Conservation (phyloP, 2,329 filamentous ascomycete genomes). For the Fusarium mundagurra region DNA sequence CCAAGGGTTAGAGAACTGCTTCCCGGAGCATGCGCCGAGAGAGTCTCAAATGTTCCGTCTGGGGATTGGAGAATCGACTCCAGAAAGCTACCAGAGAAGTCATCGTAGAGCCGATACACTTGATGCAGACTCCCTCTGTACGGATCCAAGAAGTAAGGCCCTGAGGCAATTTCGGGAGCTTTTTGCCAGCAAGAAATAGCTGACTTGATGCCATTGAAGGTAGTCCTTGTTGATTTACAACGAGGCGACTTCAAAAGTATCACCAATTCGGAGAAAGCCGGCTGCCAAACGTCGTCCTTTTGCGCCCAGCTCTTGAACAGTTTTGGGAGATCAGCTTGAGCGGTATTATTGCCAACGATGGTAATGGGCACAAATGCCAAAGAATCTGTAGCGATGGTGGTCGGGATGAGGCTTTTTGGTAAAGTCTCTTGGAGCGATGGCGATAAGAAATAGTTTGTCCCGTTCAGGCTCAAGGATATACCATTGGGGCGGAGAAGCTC, state of each 20-base stretch:
- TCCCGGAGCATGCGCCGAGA: not conserved
- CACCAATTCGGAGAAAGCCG: not conserved
- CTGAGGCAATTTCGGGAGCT: not conserved
- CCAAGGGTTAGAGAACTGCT: not conserved
- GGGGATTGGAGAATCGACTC: not conserved
- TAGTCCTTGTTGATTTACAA: not conserved
- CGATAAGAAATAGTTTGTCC: not conserved
- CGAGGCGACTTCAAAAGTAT: not conserved
- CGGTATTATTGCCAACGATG: not conserved
- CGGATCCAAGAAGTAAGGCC: not conserved
- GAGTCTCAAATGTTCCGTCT: not conserved
- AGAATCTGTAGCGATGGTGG: accelerated
- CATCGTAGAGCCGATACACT: not conserved
- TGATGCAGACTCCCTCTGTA: not conserved
- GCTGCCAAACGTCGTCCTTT: not conserved
- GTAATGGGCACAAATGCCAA: not conserved
- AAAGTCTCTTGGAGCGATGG: not conserved
- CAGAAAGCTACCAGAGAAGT: not conserved
- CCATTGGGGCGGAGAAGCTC: not conserved
- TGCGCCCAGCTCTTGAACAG: not conserved
- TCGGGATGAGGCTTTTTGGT: not conserved
- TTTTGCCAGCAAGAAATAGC: not conserved
- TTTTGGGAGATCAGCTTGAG: accelerated
- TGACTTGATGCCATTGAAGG: not conserved
- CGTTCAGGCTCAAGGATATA: not conserved